A percentile compares a stretch with the other conserved stretches of the same genome.
These are phyloP conservation scores for Centrapalus pauciflorus DNA, from an alignment of 129 eudicot genomes.

Conservation along the genomic window DNA sequence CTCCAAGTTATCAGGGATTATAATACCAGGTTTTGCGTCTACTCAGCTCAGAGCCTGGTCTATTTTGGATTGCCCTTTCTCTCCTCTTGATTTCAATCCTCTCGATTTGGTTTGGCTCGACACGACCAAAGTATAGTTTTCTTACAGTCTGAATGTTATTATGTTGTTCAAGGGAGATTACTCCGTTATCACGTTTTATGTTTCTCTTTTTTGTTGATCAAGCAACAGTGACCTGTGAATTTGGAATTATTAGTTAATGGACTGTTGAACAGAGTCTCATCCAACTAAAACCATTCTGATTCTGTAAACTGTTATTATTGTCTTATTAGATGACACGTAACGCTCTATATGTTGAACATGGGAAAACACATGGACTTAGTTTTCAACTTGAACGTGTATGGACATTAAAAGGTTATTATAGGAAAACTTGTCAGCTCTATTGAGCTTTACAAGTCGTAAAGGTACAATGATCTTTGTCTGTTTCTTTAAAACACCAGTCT, in stretches of 20 bases:
- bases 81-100: conserved; percentile 96
- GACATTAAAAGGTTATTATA: neutral
- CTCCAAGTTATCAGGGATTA: conserved; percentile 74
- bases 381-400: neutral
- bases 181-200: neutral
- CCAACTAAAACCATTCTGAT: neutral
- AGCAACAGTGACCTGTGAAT: conserved; percentile 1
- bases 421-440: neutral
- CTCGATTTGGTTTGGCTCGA: conserved; percentile 99
- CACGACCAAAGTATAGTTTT: conserved; percentile 64
- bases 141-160: neutral
- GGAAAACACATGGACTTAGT: neutral
- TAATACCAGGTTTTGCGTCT: conserved; percentile 96
- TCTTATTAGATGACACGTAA: neutral
- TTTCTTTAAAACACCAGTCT: neutral
- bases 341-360: neutral
- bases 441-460: neutral
- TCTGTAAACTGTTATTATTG: neutral
- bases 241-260: neutral
- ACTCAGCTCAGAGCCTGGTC: conserved; percentile 97
- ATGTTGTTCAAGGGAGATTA: neutral
- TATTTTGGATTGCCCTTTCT: conserved; percentile 88
- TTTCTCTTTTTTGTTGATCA: neutral
- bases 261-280: neutral
- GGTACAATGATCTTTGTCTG: neutral